Base-by-base conservation (phyloP, 2,329 filamentous ascomycete species). In the Aspergillus fumigatiaffinis region DNA sequence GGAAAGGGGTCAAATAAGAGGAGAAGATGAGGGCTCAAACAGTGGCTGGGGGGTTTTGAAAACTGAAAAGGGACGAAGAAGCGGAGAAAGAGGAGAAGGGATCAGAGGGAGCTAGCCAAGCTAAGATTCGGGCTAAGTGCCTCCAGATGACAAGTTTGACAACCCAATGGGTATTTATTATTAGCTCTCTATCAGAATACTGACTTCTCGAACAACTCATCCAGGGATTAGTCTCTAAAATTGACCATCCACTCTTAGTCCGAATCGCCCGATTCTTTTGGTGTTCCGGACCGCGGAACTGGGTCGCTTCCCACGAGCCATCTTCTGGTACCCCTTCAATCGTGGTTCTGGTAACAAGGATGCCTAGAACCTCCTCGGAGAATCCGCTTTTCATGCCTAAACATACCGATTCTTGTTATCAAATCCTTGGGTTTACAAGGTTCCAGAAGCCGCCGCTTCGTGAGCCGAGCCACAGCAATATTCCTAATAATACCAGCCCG, bases 1-100 rank as follows among this genome's bases (percentile, higher is more conserved):
- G 60, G 59, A 56, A 54, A 56, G 50, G 42, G 42, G 51, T 56
- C 57, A 54, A 23, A 47, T 25, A 14, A 59, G 47, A 57, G 58
- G 53, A 26, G 50, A 52, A 47, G 21, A 23, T 26, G 44, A 47
- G 21, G 23, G 5, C 20, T 23, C 20, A 12, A 47, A 44, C 41
- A 49, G 44, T 35, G 26, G 38, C 20, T 20, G 21, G 47, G 47
- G 17, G 29, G 14, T 28, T 14, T 47, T 46, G 49, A 35, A 26
- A 44, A 46, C n/a, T 48, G 48, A 42, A 50, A 29, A 46, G 12
- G 28, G 28, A 55, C 38, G 12, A 49, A 41, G 21, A 51, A 60
- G 35, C 46, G 56, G 23, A 32, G 49, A 28, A 53, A 48, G n/a
- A 46, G 55, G 20, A 29, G 25, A 55, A 52, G 48, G 54, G 25